Percentiles rank a stretch among this genome's conserved stretches.
phyloP scores from a whole-genome alignment of 768 basidiomycete species.

The Crassisporium funariophilum region DNA sequence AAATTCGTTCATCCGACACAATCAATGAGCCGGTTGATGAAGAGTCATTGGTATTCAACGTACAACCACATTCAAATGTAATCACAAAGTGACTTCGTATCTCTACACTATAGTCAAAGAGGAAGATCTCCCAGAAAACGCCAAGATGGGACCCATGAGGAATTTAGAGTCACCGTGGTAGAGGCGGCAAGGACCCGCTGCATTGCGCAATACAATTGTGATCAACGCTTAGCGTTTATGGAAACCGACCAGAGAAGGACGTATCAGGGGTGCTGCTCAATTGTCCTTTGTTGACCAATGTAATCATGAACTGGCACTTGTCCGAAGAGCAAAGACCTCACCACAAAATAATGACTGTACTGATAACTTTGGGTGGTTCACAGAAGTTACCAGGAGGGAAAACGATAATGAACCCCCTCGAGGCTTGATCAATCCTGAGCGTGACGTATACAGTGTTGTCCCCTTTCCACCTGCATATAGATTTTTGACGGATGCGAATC shows the following conservation, averaged over 20 bases:
- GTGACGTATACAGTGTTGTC: conserved; percentile 44
- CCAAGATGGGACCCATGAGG: conserved; percentile 57
- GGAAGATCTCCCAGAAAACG: conserved; percentile 65
- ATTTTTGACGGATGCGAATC: conserved; percentile 82
- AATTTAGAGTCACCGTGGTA: conserved; percentile 83
- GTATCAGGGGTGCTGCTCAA: conserved; percentile 56
- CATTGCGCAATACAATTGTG: conserved; percentile 6
- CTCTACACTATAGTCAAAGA: conserved; percentile 59
- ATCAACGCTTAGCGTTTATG: conserved; percentile 12
- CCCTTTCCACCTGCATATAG: conserved; percentile 67
- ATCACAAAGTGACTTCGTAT: conserved; percentile 5
- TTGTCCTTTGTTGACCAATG: conserved; percentile 19
- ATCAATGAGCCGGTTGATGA: conserved; percentile 8
- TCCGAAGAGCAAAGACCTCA: conserved; percentile 29
- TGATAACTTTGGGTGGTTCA: conserved; percentile 55
- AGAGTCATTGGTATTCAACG: too few relatives aligned
- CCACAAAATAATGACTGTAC: conserved; percentile 70
- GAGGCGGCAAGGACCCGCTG: conserved; percentile 73
- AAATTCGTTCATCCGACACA: conserved; percentile 9
- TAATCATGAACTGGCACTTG: conserved; percentile 2
- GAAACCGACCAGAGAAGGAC: conserved; percentile 18
- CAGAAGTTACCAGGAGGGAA: conserved; percentile 5
- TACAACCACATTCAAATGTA: conserved; percentile 10
- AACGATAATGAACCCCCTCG: conserved; percentile 1
- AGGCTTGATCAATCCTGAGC: background rate